phyloP scores from a whole-genome alignment of 129 eudicot genomes.

The Flaveria brownii region DNA sequence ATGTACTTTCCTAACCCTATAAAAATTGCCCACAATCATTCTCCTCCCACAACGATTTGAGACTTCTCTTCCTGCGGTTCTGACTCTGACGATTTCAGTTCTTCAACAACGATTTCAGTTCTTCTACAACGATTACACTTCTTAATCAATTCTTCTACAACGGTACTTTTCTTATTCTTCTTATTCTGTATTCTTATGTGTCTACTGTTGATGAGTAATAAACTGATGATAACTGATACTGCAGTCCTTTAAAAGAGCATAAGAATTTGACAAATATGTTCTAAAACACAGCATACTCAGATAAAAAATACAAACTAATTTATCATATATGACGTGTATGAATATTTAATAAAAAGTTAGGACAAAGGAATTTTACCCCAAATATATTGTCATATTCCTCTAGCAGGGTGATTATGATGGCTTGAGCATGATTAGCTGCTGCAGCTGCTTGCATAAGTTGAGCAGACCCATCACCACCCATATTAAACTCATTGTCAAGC shows the following conservation, averaged over 20 bases:
- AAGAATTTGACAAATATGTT: not conserved
- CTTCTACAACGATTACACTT: not conserved
- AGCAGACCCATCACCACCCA: conserved; percentile 83
- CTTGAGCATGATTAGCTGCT: conserved; percentile 99
- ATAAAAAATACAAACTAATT: not conserved
- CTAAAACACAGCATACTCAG: not conserved
- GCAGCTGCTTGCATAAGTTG: conserved; percentile 99
- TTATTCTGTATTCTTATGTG: not conserved
- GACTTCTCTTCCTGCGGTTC: not conserved
- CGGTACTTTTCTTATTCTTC: not conserved
- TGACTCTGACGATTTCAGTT: too few species aligned
- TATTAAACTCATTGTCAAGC: conserved; percentile 69
- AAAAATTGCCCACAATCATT: too few species aligned
- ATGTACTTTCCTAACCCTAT: too few species aligned
- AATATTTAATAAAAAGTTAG: not conserved
- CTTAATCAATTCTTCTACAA: not conserved
- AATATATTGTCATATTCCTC: conserved; percentile 91
- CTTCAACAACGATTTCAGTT: not conserved
- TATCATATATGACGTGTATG: not conserved
- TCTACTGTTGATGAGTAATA: not conserved
- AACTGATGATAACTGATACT: not conserved
- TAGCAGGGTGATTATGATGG: conserved; percentile 75
- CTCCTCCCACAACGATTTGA: not conserved
- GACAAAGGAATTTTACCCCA: conserved; percentile 61
- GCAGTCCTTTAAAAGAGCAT: not conserved